These are phyloP conservation scores for Luffa aegyptiaca DNA, from an alignment of 306 rosid genomes.

Conservation along the genomic window DNA sequence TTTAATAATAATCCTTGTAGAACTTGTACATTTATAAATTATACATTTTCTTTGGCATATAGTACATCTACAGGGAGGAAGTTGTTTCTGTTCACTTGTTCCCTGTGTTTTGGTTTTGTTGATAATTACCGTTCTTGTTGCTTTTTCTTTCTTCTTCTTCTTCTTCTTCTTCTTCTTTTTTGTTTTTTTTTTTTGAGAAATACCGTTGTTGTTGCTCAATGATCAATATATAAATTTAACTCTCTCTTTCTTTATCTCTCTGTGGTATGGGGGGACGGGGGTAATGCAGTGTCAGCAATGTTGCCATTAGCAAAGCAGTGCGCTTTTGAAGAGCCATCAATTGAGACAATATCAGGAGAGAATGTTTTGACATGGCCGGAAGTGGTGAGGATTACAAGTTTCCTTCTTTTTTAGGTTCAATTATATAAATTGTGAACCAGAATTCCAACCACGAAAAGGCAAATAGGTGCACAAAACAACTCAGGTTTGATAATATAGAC, in stretches of 20 bases:
- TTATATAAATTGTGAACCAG: background rate
- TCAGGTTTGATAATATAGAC: background rate
- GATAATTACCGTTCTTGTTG: background rate
- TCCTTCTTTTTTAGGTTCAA: background rate
- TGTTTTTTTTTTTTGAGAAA: background rate
- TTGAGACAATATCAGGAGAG: constrained; percentile 89
- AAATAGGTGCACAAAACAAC: background rate
- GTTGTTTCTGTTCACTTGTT: background rate
- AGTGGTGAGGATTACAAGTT: constrained; percentile 46
- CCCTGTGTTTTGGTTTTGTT: background rate
- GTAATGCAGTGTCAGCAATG: constrained; percentile 85
- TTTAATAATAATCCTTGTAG: background rate
- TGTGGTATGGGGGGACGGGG: background rate
- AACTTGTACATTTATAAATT: background rate
- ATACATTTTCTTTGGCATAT: background rate
- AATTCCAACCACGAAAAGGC: background rate
- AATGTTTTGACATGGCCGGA: constrained; percentile 97
- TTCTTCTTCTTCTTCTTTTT: no score
- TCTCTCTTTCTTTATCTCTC: background rate
- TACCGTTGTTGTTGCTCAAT: background rate
- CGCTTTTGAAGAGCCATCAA: constrained; percentile 95
- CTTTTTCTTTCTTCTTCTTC: background rate
- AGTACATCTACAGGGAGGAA: background rate
- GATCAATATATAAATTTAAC: background rate
- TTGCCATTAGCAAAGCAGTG: constrained; percentile 92